Conservation (phyloP, 345 rosid genomes). For the Sonneratia alba region DNA sequence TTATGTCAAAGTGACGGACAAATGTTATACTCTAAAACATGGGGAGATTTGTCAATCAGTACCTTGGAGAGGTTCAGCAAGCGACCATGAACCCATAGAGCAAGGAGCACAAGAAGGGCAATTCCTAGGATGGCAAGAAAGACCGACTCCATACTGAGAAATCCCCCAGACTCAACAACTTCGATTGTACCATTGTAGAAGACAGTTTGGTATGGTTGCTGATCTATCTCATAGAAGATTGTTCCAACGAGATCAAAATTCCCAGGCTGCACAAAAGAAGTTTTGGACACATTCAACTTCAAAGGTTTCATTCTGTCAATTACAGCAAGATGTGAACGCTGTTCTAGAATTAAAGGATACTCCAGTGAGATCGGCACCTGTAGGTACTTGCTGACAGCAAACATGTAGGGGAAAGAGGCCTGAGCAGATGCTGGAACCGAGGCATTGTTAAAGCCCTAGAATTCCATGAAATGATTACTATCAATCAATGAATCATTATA, state of each 20-base stretch:
- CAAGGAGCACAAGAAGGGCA: conserved; percentile 50
- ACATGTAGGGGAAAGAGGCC: conserved; percentile 74
- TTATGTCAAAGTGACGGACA: not conserved
- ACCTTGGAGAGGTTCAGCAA: conserved; percentile 71
- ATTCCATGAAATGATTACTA: not conserved
- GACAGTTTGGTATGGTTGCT: conserved; percentile 56
- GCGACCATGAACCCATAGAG: conserved; percentile 62
- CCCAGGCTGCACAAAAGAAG: conserved; percentile 49
- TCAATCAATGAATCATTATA: not conserved
- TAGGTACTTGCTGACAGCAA: conserved; percentile 76
- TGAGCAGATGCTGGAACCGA: conserved; percentile 59
- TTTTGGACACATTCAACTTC: not conserved
- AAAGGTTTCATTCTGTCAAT: not conserved
- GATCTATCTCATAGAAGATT: conserved; percentile 69
- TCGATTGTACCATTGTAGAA: conserved; percentile 90
- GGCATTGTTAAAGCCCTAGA: conserved; percentile 75
- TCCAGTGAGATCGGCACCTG: conserved; percentile 37
- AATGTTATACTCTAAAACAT: not conserved
- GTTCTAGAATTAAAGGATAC: not conserved
- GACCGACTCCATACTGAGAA: conserved; percentile 74
- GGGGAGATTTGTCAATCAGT: not conserved
- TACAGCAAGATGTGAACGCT: not conserved
- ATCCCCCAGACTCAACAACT: conserved; percentile 72
- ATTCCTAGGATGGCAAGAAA: conserved; percentile 67
- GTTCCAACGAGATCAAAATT: conserved; percentile 85